Percentiles rank a stretch among this genome's conserved stretches.
Conservation (phyloP, 805 yeast genomes). For the Tetrapisispora pingtungensis region DNA sequence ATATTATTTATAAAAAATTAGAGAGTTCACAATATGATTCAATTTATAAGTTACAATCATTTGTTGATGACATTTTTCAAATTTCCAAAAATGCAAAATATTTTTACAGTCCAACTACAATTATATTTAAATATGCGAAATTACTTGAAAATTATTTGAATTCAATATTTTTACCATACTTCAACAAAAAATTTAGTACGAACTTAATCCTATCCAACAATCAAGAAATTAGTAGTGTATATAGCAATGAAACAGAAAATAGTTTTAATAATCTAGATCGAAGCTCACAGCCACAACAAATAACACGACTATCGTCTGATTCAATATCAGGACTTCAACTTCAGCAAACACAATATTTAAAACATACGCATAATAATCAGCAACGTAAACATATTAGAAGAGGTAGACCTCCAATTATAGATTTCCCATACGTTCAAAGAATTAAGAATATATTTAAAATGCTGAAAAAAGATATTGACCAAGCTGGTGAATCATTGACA, state of each 20-base stretch:
- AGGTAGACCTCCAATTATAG: conserved; percentile 31
- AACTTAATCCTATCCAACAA: conserved; percentile 38
- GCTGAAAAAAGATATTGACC: conserved; percentile 61
- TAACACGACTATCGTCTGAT: conserved; percentile 1
- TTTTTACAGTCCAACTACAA: conserved; percentile 62
- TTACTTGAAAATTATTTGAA: conserved; percentile 34
- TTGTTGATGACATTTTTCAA: conserved; percentile 69
- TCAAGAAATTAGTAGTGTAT: conserved; percentile 37
- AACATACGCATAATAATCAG: conserved; percentile 9
- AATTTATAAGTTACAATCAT: conserved; percentile 45
- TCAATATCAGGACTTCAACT: conserved; percentile 8
- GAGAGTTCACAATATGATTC: conserved; percentile 33
- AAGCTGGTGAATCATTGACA: conserved; percentile 43
- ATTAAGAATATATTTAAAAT: conserved; percentile 78
- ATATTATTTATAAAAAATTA: conserved; percentile 54
- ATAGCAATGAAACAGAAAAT: background rate
- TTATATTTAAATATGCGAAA: conserved; percentile 58
- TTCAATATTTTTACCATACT: conserved; percentile 9
- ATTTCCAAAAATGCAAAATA: conserved; percentile 84
- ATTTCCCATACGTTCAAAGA: conserved; percentile 62
- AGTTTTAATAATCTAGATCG: background rate
- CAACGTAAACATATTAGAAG: conserved; percentile 25
- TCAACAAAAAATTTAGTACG: conserved; percentile 20
- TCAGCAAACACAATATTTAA: background rate
- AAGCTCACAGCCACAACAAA: background rate